Percentiles rank a stretch among this genome's conserved stretches.
Evolutionary conservation across 129 eudicot genomes (phyloP).

Genomic region (Flaveria brownii): DNA sequence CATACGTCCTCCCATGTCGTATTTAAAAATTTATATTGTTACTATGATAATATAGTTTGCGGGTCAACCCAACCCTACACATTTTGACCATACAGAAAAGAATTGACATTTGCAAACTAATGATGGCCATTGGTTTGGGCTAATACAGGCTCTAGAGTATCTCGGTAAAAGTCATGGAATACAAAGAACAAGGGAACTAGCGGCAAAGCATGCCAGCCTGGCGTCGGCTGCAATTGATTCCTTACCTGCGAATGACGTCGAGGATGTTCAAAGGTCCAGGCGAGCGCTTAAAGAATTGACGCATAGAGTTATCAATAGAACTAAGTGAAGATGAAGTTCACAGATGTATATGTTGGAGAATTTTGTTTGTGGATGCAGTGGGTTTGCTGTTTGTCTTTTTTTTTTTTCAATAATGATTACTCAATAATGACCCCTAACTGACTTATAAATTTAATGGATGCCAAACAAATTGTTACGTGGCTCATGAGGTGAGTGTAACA

Average conservation of each 20-base stretch:
- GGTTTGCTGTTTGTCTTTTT: not conserved
- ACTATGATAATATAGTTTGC: not conserved
- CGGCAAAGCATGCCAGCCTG: slow-evolving; percentile 78
- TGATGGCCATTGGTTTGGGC: not conserved
- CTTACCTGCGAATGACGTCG: slow-evolving; percentile 71
- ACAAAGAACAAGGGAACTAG: slow-evolving; percentile 79
- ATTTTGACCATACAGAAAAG: not conserved
- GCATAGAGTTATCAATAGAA: slow-evolving; percentile 77
- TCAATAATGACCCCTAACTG: no score
- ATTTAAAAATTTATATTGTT: no score
- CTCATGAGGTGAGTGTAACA: no score
- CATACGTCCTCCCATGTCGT: no score
- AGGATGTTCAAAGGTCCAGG: slow-evolving; percentile 80
- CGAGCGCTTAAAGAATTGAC: slow-evolving; percentile 89
- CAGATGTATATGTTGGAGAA: slow-evolving; percentile 19
- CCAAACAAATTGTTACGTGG: no score
- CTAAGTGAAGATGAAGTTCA: slow-evolving; percentile 46
- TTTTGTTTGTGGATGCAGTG: not conserved
- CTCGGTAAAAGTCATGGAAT: slow-evolving; percentile 84
- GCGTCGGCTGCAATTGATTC: slow-evolving; percentile 80
- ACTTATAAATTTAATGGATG: no score
- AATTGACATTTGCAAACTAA: not conserved
- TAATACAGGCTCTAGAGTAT: slow-evolving; percentile 73
- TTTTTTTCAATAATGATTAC: not conserved
- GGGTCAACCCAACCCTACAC: not conserved